Conservation (phyloP, 495 filamentous ascomycete species). For the Venustampulla echinocandica region DNA sequence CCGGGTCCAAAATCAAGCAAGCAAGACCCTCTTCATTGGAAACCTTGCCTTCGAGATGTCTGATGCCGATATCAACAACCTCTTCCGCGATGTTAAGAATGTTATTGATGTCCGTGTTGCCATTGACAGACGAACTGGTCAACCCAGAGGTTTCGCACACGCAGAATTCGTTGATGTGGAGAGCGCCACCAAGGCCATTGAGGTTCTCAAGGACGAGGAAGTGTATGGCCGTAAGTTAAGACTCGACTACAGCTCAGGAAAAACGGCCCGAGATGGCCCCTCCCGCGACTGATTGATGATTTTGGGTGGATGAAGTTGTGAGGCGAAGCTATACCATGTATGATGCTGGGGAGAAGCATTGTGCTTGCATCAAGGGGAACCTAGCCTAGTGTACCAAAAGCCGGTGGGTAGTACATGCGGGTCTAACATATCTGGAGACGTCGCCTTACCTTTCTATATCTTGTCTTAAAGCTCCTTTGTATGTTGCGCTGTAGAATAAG, state of each 20-base stretch:
- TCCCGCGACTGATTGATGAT: too few relatives aligned
- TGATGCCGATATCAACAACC: slow-evolving; percentile 73
- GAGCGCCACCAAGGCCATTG: slow-evolving; percentile 49
- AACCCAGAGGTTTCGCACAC: slow-evolving; percentile 83
- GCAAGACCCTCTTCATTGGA: slow-evolving; percentile 72
- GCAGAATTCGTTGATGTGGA: slow-evolving; percentile 68
- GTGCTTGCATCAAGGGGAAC: background rate
- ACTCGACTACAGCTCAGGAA: slow-evolving; percentile 48
- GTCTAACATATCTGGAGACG: slow-evolving; percentile 5
- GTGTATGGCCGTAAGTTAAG: slow-evolving; percentile 59
- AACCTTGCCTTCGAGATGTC: slow-evolving; percentile 86
- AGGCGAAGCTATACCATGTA: too few relatives aligned
- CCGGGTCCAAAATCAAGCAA: slow-evolving; percentile 35
- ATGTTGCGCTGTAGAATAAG: slow-evolving; percentile 19
- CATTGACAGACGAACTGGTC: slow-evolving; percentile 79
- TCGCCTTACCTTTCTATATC: slow-evolving; percentile 17
- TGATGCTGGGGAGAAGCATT: too few relatives aligned
- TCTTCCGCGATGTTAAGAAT: slow-evolving; percentile 66
- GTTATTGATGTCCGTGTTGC: slow-evolving; percentile 79
- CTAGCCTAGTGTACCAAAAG: slow-evolving; percentile 14
- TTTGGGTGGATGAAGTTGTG: too few relatives aligned
- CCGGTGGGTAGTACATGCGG: slow-evolving; percentile 3
- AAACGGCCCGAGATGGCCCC: background rate
- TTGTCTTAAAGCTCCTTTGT: slow-evolving; percentile 17
- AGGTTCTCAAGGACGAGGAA: slow-evolving; percentile 45